These are phyloP conservation scores for Mycogone perniciosa DNA, from an alignment of 2,329 filamentous ascomycete species.

Conservation along the genomic window DNA sequence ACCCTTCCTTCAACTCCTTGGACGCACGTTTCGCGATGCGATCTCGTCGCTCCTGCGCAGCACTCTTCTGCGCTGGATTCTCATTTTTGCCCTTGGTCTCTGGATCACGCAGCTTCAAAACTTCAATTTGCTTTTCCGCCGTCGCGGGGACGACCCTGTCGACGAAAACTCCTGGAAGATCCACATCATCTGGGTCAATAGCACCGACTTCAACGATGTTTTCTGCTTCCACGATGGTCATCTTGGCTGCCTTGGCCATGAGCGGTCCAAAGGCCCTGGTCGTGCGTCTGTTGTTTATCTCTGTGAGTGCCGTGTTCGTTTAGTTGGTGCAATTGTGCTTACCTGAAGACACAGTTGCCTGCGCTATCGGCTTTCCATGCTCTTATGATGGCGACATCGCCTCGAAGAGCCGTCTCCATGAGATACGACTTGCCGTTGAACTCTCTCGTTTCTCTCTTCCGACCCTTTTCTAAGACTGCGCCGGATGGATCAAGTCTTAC, in stretches of 20 bases:
- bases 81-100: conserved; percentile 32
- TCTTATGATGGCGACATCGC: conserved; percentile 70
- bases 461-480: conserved; percentile 56
- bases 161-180: conserved; percentile 77
- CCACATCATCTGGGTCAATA: conserved; percentile 66
- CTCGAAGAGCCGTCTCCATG: conserved; percentile 70
- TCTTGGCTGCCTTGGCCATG: conserved; percentile 73
- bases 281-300: conserved; percentile 45
- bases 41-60: conserved; percentile 51
- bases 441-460: conserved; percentile 61
- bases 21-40: conserved; percentile 72
- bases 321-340: no score
- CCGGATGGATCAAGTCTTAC: conserved; percentile 54
- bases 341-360: conserved; percentile 69
- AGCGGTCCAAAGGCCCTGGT: conserved; percentile 69
- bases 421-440: conserved; percentile 69
- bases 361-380: conserved; percentile 71
- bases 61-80: conserved; percentile 36
- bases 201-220: conserved; percentile 71
- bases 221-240: conserved; percentile 80
- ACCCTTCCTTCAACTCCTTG: conserved; percentile 73
- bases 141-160: conserved; percentile 74
- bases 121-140: conserved; percentile 65
- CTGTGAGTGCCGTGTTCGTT: no score
- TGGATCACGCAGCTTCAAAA: conserved; percentile 50